Base-by-base conservation (phyloP, 352 stramenopile genomes). In the Peronospora farinosa region DNA sequence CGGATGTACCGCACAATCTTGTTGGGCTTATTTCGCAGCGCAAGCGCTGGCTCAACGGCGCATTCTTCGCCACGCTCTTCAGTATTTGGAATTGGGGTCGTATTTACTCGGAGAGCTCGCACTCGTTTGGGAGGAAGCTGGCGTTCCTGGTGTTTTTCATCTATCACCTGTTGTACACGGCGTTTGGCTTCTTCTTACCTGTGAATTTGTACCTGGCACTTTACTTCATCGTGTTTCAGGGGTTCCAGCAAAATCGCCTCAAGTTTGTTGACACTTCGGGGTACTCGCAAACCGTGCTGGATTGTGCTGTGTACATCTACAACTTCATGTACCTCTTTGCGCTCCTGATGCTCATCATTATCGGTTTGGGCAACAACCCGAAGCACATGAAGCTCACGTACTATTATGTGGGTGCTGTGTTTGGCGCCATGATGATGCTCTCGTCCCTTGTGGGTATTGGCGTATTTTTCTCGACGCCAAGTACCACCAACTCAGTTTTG, bases 301-400 rank as follows among this genome's bases (percentile, higher is more conserved):
- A 92, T 51, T 54, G 67, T 43, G 65, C 60, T 5, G 78, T 90
- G 35, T 89, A 88, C 51, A 60, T 89, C 9, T 94, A 79, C 72
- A 91, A 91, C 60, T 65, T 86, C 33, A 49, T 71, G 23, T 94
- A 91, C 60, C 69, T 87, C 16, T 86, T 92, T 31, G 76, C 72
- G 0, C 47, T 94, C 35, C 61, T 88, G 46, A 91, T 87, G 69
- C 67, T 92, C 42, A 74, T 94, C 35, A 92, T 91, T 49, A 88
- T 94, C 42, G 78, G 80, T 1, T 58, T 94, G 7, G 83, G 83
- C 45, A 94, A 94, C 69, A 90, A 86, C 46, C 80, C 80, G 15
- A 89, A 94, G 66, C 83, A 92, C 56, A 88, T 92, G 74, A 87
- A 86, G 52, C 67, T 88, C 44, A 91, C 74, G 32, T 89, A 90